Conservation (phyloP, 73 alveolate genomes). For the Durusdinium trenchii region DNA sequence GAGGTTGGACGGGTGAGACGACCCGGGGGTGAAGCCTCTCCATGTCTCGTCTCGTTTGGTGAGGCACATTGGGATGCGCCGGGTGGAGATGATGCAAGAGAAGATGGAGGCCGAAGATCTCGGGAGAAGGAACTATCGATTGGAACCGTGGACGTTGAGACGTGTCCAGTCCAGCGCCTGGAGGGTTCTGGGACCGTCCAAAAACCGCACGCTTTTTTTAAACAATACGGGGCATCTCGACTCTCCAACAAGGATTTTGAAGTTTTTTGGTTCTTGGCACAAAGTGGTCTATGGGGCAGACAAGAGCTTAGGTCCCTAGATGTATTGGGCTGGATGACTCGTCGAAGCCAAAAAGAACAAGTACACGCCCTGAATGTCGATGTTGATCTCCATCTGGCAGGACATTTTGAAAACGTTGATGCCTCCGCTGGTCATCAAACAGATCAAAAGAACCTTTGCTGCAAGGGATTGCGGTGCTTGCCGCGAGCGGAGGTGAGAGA, state of each 20-base stretch:
- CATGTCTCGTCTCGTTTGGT: neutral
- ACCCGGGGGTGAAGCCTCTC: neutral
- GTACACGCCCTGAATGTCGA: neutral
- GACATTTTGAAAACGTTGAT: slow-evolving; percentile 62
- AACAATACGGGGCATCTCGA: too few species aligned
- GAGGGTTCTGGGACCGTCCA: too few species aligned
- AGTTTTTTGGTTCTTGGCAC: neutral
- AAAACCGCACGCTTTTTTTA: too few species aligned
- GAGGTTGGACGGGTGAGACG: neutral
- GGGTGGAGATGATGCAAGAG: slow-evolving; percentile 90
- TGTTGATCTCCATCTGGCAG: neutral
- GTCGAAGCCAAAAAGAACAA: neutral
- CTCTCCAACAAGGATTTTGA: neutral
- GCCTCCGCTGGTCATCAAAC: slow-evolving; percentile 85
- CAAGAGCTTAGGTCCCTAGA: too few species aligned
- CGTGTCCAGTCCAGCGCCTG: too few species aligned
- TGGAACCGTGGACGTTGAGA: too few species aligned
- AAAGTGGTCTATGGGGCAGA: too few species aligned
- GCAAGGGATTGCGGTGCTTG: too few species aligned
- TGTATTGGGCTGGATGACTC: too few species aligned
- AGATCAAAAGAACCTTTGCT: slow-evolving; percentile 36
- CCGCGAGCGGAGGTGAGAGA: too few species aligned
- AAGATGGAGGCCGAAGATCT: slow-evolving; percentile 39
- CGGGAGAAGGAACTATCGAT: neutral
- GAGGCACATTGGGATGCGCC: slow-evolving; percentile 85